Evolutionary conservation across 768 basidiomycete genomes (phyloP).

Genomic region (Boletus reticuloceps): DNA sequence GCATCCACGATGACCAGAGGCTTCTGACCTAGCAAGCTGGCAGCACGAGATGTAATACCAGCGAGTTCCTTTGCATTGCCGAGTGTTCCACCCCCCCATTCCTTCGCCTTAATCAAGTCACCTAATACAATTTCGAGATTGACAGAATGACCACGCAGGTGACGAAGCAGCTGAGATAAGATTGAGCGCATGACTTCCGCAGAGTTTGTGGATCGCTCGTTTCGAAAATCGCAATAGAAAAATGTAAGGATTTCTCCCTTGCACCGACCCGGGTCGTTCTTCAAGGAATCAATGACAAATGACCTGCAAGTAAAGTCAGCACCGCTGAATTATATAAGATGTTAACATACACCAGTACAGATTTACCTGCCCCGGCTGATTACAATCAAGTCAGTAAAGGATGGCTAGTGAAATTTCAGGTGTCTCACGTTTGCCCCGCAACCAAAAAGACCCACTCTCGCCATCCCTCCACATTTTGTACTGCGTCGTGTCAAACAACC

Average conservation of each 20-base stretch:
- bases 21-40: background rate
- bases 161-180: background rate
- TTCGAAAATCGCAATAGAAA: slow-evolving; percentile 3
- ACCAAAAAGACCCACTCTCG: background rate
- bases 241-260: background rate
- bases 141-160: background rate
- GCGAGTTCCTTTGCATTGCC: background rate
- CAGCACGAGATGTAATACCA: background rate
- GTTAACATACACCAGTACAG: slow-evolving; percentile 4
- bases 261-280: too few species aligned
- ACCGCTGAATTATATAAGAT: background rate
- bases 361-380: slow-evolving; percentile 5
- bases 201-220: background rate
- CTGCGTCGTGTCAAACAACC: slow-evolving; percentile 1
- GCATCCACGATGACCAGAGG: slow-evolving; percentile 4
- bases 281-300: background rate
- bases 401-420: too few species aligned
- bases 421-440: slow-evolving; percentile 5
- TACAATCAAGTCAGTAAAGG: background rate
- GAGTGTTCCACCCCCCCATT: background rate
- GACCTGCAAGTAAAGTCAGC: background rate
- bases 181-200: slow-evolving; percentile 3
- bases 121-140: background rate
- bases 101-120: background rate
- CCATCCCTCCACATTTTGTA: slow-evolving; percentile 1